Percentiles rank a stretch among this genome's conserved stretches.
phyloP scores from a whole-genome alignment of 108 stramenopile species.

The Aurantiochytrium sp. region DNA sequence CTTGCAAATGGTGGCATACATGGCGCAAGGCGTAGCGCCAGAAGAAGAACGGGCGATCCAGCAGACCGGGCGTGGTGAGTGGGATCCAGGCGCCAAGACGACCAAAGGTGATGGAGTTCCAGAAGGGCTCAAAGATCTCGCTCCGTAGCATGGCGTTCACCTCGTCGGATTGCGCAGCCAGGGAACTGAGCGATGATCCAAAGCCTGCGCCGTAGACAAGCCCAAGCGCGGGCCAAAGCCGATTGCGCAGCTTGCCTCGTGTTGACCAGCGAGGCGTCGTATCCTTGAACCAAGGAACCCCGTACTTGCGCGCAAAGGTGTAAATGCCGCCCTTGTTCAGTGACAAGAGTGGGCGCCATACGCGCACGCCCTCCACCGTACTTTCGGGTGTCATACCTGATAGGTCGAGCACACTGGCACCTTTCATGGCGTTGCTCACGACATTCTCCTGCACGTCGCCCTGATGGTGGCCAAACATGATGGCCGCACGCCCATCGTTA shows the following conservation, averaged over 20 bases:
- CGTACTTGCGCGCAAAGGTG: slow-evolving; percentile 81
- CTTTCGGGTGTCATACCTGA: slow-evolving; percentile 68
- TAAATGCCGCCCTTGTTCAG: slow-evolving; percentile 65
- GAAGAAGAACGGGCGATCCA: slow-evolving; percentile 1
- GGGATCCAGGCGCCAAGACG: not conserved
- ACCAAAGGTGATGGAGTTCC: slow-evolving; percentile 7
- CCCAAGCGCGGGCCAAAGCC: slow-evolving; percentile 75
- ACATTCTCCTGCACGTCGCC: slow-evolving; percentile 96
- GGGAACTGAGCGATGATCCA: slow-evolving; percentile 27
- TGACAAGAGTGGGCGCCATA: slow-evolving; percentile 76
- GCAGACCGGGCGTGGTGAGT: not conserved
- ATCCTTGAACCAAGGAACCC: slow-evolving; percentile 91
- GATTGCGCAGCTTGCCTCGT: slow-evolving; percentile 81
- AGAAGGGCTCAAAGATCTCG: slow-evolving; percentile 38
- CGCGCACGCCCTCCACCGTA: slow-evolving; percentile 68
- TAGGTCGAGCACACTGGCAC: slow-evolving; percentile 71
- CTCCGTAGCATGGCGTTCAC: slow-evolving; percentile 21
- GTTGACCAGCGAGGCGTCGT: slow-evolving; percentile 90
- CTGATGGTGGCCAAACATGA: slow-evolving; percentile 90
- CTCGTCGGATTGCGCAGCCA: slow-evolving; percentile 40
- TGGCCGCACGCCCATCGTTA: slow-evolving; percentile 29
- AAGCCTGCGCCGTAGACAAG: slow-evolving; percentile 81
- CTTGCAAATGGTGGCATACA: not conserved
- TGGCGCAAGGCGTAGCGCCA: not conserved
- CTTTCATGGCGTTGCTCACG: slow-evolving; percentile 84